Conservation (phyloP, 257 asterid species). For the Nicotiana obtusifolia region DNA sequence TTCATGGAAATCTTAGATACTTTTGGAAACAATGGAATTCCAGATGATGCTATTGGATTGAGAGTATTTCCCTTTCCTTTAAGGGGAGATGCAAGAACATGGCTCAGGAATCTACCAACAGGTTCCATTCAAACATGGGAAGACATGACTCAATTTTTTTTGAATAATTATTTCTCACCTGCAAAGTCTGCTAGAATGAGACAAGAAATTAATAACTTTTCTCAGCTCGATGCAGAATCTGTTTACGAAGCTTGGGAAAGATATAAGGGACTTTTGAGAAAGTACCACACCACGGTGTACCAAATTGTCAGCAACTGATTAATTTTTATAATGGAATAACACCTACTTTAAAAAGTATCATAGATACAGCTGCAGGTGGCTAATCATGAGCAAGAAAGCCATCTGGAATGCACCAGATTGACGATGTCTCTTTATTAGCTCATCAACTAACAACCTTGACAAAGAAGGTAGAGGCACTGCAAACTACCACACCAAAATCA, state of each 20-base stretch:
- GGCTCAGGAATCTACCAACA: neutral
- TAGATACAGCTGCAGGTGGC: neutral
- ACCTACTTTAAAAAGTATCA: neutral
- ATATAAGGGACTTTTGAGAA: neutral
- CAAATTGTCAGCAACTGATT: neutral
- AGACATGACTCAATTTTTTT: neutral
- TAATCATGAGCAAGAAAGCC: neutral
- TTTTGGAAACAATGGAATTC: neutral
- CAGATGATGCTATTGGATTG: neutral
- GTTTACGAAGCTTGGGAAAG: too few species aligned
- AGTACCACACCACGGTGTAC: neutral
- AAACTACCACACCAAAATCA: too few species aligned
- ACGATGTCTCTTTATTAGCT: too few species aligned
- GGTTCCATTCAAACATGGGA: neutral
- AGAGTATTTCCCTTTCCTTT: neutral
- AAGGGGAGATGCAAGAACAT: neutral
- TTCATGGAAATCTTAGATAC: neutral
- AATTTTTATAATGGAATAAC: neutral
- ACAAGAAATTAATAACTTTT: neutral
- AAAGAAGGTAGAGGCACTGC: too few species aligned
- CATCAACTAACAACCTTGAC: too few species aligned
- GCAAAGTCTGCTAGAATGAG: neutral
- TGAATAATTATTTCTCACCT: neutral
- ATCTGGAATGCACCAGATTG: neutral
- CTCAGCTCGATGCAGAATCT: neutral